Evolutionary conservation across 495 filamentous ascomycete species (phyloP), one percentile per base, ranked within the genome.

Genomic region (Podospora pseudoanserina): DNA sequence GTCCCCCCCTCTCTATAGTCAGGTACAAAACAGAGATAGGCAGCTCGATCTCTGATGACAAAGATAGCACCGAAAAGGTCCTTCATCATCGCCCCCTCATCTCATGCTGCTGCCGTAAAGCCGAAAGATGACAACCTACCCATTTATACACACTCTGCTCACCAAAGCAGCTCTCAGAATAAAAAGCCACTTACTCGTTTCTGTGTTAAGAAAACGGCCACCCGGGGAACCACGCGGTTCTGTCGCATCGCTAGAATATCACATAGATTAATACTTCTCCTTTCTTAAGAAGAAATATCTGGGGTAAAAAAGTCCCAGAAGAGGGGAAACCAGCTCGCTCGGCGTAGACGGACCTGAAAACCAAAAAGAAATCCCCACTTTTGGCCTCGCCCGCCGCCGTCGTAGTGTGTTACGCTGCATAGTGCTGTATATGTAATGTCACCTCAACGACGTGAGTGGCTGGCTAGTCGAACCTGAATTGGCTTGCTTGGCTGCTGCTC

Each of bases 371-470:
- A 11, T 58, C 55, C 55, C 55, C n/a, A 58, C 55, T 58, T 26
- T 58, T 58, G n/a, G n/a, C 23, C 55, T 20, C 55, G n/a, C n/a
- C n/a, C 55, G 19, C 3, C 55, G 5, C 5, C 55, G 55, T 7
- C 55, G 55, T 1, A 4, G 55, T 20, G n/a, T 58, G 55, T 58
- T 58, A 19, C 23, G 55, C 60, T 30, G 60, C 18, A 62, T 62
- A n/a, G 6, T 4, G 60, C 60, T 28, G 7, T 27, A 6, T 27
- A 59, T 30, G 23, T 62, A 49, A 63, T 63, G 61, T 63, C 49
- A 63, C 61, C 61, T 63, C 61, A 23, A 63, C 61, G 32, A 63
- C 61, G 61, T 63, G 61, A 63, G 61, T 63, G 61, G 61, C 61
- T 63, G 28, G 19, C 39, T 16, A 49, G 39, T 49, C 15, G 39